Base-by-base conservation (phyloP, 129 eudicot species). In the Tanacetum coccineum region DNA sequence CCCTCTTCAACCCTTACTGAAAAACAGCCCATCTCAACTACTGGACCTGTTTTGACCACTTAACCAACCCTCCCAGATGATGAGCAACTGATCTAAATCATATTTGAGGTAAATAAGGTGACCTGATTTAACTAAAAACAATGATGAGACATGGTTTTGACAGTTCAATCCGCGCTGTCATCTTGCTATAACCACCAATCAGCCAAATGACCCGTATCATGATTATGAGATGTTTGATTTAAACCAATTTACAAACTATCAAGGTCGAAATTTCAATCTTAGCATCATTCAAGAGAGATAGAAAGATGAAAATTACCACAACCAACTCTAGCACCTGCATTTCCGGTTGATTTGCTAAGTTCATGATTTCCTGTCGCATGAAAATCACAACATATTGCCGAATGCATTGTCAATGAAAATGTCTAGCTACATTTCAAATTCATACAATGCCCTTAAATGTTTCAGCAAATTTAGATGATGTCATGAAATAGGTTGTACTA, bases 321-420 rank as follows among this genome's bases (percentile, higher is more conserved):
- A 59, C 90, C 99, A 74, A 93, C 92, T 79, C 99, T 88, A 42
- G 96, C 99, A 80, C 99, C 99, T 5, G 99, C 99, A 71, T 93
- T 93, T 42, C 96, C 96, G 0, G 99, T 93, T 62, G 92, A 78
- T 79, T 93, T 88, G 88, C 99, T 93, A 74, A 92, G 96, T 82
- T 88, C 95, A 74, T 88, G 96, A 55, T 93, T 95, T 74, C 96
- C 98, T 92, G 84, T 78, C 67, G 30, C 72, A 74, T 13, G 14
- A 51, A 67, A 51, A 18, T 53, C 40, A 70, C 10, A 15, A 61
- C 45, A 8, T 68, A 40, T 21, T n/a, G 13, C 25, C 20, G 9
- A 74, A 57, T 59, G 55, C 10, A 25, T 6, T 7, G 32, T 62
- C 53, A 8, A 19, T n/a, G 21, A 62, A 46, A 36, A 74, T 18